These are phyloP conservation scores for Pleurotus salmoneostramineus DNA, from an alignment of 768 basidiomycete species.

Conservation along the genomic window DNA sequence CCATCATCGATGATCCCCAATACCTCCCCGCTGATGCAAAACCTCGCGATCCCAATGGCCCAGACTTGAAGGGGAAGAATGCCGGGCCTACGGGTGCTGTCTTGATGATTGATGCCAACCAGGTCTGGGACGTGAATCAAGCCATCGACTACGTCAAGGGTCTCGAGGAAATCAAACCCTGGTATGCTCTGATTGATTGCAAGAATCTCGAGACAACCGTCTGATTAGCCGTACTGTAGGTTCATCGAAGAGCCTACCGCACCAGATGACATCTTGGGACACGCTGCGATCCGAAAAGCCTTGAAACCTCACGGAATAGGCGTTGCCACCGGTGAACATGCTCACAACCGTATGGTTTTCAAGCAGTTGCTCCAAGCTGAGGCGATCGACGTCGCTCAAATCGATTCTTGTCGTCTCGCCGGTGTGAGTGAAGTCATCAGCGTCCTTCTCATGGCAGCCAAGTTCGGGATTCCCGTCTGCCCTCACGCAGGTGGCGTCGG, in stretches of 20 bases:
- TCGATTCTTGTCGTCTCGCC: conserved; percentile 90
- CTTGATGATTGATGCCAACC: conserved; percentile 97
- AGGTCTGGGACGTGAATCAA: conserved; percentile 92
- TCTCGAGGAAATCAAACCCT: conserved; percentile 79
- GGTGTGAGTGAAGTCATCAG: conserved; percentile 93
- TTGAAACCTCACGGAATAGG: conserved; percentile 79
- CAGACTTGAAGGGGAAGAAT: conserved; percentile 80
- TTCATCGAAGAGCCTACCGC: conserved; percentile 96
- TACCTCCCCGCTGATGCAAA: conserved; percentile 61
- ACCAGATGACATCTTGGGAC: conserved; percentile 86
- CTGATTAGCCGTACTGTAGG: conserved; percentile 29
- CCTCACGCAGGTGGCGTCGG: conserved; percentile 96
- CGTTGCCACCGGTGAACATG: conserved; percentile 93
- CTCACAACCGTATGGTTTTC: conserved; percentile 93
- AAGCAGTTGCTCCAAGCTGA: conserved; percentile 87
- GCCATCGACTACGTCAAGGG: conserved; percentile 89
- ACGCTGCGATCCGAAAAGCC: conserved; percentile 74
- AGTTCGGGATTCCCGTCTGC: conserved; percentile 86
- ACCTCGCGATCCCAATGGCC: conserved; percentile 56
- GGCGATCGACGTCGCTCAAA: conserved; percentile 93
- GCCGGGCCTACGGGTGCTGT: conserved; percentile 93
- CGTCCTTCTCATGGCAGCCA: conserved; percentile 87
- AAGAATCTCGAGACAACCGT: neutral
- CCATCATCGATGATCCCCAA: conserved; percentile 91
- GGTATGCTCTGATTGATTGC: conserved; percentile 39